Conservation (phyloP, 2,329 filamentous ascomycete species). For the Pseudonectria foliicola region DNA sequence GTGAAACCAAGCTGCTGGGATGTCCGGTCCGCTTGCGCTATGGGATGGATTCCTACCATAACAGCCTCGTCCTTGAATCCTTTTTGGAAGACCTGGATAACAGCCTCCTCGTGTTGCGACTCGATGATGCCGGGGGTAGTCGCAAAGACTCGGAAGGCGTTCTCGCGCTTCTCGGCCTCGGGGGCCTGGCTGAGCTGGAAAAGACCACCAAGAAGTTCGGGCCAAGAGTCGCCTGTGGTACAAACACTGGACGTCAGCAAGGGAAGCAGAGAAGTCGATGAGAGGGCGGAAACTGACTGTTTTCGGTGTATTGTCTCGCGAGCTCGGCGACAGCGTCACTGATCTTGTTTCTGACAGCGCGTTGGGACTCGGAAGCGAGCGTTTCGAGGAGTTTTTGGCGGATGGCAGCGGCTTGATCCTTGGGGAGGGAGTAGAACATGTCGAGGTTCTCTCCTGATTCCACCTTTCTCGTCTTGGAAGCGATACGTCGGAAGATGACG, state of each 20-base stretch:
- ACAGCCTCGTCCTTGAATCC: slow-evolving; percentile 88
- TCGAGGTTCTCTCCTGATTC: slow-evolving; percentile 66
- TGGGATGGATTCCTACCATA: slow-evolving; percentile 44
- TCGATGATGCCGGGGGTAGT: slow-evolving; percentile 94
- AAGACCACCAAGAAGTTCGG: slow-evolving; percentile 76
- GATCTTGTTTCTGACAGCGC: slow-evolving; percentile 83
- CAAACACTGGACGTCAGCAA: slow-evolving; percentile 6
- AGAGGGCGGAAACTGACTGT: slow-evolving; percentile 50
- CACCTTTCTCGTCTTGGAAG: slow-evolving; percentile 79
- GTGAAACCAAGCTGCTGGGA: slow-evolving; percentile 5
- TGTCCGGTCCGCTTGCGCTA: slow-evolving; percentile 4
- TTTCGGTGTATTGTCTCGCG: slow-evolving; percentile 89
- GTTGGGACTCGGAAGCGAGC: slow-evolving; percentile 64
- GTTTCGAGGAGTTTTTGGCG: slow-evolving; percentile 76
- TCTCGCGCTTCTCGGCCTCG: slow-evolving; percentile 79
- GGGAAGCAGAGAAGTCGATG: not conserved
- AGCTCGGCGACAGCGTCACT: slow-evolving; percentile 96
- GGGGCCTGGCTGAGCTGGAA: slow-evolving; percentile 86
- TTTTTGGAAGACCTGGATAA: slow-evolving; percentile 78
- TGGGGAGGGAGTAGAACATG: slow-evolving; percentile 73
- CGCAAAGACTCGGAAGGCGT: slow-evolving; percentile 89
- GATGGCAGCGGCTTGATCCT: slow-evolving; percentile 69
- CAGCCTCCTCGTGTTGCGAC: slow-evolving; percentile 88
- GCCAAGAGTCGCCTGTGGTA: slow-evolving; percentile 69
- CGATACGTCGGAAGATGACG: slow-evolving; percentile 89